These are phyloP conservation scores for Cercophora samala DNA, from an alignment of 495 filamentous ascomycete genomes.

Conservation along the genomic window DNA sequence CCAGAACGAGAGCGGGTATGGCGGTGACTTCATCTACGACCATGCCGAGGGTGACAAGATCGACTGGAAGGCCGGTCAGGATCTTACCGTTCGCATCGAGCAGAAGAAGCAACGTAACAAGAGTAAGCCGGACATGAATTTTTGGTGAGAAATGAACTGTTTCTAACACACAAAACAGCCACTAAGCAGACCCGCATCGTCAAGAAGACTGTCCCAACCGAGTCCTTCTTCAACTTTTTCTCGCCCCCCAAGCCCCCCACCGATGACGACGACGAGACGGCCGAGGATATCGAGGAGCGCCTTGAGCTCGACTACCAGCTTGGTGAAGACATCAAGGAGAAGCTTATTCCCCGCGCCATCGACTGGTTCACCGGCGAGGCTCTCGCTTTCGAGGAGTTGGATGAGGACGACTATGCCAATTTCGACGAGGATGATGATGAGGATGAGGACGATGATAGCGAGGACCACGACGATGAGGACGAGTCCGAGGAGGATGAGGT, in stretches of 20 bases:
- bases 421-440: conserved; percentile 94
- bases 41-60: conserved; percentile 98
- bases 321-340: conserved; percentile 99
- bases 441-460: conserved; percentile 69
- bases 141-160: neutral
- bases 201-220: conserved; percentile 97
- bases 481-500: conserved; percentile 91
- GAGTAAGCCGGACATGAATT: conserved; percentile 60
- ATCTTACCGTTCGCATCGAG: conserved; percentile 90
- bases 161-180: conserved; percentile 55
- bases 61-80: conserved; percentile 90
- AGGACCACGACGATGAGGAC: conserved; percentile 82
- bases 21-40: conserved; percentile 99
- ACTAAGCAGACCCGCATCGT: conserved; percentile 98
- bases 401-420: conserved; percentile 83
- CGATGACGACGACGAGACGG: conserved; percentile 72
- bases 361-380: conserved; percentile 99
- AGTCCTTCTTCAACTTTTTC: conserved; percentile 99
- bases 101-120: conserved; percentile 99
- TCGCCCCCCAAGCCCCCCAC: conserved; percentile 83
- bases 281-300: conserved; percentile 92
- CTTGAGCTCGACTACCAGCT: conserved; percentile 98
- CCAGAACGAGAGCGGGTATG: conserved; percentile 97
- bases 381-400: conserved; percentile 91
- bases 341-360: conserved; percentile 96